Percentiles rank a stretch among this genome's conserved stretches.
phyloP scores from a whole-genome alignment of 1,284 basidiomycete genomes.

The Microbotryum violaceum region DNA sequence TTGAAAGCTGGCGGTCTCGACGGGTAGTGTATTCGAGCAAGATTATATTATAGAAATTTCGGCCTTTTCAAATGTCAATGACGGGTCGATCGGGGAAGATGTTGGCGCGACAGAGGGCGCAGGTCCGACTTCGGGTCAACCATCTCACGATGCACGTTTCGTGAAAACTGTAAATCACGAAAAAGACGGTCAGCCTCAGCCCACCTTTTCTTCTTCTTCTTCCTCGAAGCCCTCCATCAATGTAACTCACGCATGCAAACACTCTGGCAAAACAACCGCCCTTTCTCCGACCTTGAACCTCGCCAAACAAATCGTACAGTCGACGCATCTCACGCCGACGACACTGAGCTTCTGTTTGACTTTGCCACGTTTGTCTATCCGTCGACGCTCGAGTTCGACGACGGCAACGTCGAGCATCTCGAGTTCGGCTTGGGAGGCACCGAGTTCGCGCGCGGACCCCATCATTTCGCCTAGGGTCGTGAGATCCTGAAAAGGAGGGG shows the following conservation, averaged over 20 bases:
- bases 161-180: conserved; percentile 18
- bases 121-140: conserved; percentile 20
- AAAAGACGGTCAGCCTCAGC: no score
- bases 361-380: conserved; percentile 34
- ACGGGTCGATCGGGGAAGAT: conserved; percentile 14
- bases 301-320: conserved; percentile 30
- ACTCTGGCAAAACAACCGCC: conserved; percentile 29
- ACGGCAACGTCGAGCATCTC: conserved; percentile 30
- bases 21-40: no score
- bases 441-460: conserved; percentile 24
- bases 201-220: not conserved
- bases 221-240: not conserved
- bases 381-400: conserved; percentile 32
- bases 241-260: conserved; percentile 23
- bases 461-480: conserved; percentile 31
- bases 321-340: conserved; percentile 32
- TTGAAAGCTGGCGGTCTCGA: no score
- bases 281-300: conserved; percentile 27
- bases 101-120: conserved; percentile 22
- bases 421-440: conserved; percentile 27
- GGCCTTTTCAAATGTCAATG: not conserved
- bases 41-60: not conserved
- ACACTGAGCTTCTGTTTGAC: conserved; percentile 34
- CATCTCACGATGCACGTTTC: conserved; percentile 23
- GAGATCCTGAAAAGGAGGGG: conserved; percentile 13